phyloP scores from a whole-genome alignment of 2,329 filamentous ascomycete species.

The Scedosporium dehoogii region DNA sequence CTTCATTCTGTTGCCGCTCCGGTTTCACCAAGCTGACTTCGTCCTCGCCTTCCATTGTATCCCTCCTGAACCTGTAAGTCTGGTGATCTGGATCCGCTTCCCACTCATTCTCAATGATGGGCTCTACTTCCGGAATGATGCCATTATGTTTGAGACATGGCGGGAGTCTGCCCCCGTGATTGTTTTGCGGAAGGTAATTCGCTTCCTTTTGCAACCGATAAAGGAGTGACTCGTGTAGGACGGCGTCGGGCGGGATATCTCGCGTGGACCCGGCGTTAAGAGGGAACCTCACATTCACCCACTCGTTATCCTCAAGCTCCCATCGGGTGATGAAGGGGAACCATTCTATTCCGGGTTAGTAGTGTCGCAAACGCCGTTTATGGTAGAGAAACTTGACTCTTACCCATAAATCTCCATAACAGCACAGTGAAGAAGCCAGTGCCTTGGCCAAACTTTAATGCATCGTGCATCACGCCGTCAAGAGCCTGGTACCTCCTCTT shows the following conservation, averaged over 20 bases:
- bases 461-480: slow-evolving; percentile 26
- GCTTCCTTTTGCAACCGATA: slow-evolving; percentile 21
- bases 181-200: slow-evolving; percentile 21
- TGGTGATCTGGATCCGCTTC: background rate
- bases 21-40: background rate
- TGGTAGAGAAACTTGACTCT: slow-evolving; percentile 10
- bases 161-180: slow-evolving; percentile 19
- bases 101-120: background rate
- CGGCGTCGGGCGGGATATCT: slow-evolving; percentile 29
- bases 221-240: slow-evolving; percentile 26
- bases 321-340: slow-evolving; percentile 29
- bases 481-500: slow-evolving; percentile 20
- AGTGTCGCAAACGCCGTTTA: background rate
- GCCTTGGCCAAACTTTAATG: slow-evolving; percentile 25
- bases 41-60: background rate
- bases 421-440: slow-evolving; percentile 27
- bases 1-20: background rate
- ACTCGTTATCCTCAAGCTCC: slow-evolving; percentile 24
- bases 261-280: slow-evolving; percentile 25
- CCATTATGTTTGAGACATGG: slow-evolving; percentile 21
- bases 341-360: slow-evolving; percentile 19
- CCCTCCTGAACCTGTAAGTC: background rate
- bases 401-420: slow-evolving; percentile 33
- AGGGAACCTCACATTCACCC: slow-evolving; percentile 25
- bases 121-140: background rate